These are phyloP conservation scores for Aspergillus pseudoterreus DNA, from an alignment of 2,329 filamentous ascomycete species.

Conservation along the genomic window DNA sequence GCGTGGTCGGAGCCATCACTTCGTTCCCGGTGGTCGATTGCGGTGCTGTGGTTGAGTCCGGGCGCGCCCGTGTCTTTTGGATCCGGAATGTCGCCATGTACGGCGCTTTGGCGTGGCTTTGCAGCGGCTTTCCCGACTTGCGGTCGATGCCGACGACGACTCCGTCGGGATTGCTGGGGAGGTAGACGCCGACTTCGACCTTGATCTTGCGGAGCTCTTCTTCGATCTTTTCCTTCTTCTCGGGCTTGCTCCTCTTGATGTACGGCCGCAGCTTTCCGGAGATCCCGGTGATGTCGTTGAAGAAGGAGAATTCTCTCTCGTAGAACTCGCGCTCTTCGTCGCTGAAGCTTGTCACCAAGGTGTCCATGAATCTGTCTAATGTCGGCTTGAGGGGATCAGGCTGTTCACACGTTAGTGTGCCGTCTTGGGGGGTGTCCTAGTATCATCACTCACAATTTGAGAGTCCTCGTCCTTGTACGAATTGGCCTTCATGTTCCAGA, in stretches of 20 bases:
- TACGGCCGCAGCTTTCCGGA: constrained; percentile 93
- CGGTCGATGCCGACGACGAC: constrained; percentile 97
- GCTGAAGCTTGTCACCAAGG: constrained; percentile 79
- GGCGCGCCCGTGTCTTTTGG: constrained; percentile 61
- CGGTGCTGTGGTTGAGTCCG: constrained; percentile 15
- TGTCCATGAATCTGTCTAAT: constrained; percentile 82
- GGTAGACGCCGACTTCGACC: constrained; percentile 93
- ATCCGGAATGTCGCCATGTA: constrained; percentile 99
- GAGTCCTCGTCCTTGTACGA: constrained; percentile 96
- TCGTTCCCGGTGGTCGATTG: background rate
- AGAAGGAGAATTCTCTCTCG: constrained; percentile 95
- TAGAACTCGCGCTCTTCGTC: constrained; percentile 78
- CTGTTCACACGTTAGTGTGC: constrained; percentile 33
- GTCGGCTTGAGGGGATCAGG: constrained; percentile 92
- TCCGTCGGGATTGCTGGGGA: constrained; percentile 94
- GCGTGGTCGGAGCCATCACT: background rate
- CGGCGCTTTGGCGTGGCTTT: constrained; percentile 96
- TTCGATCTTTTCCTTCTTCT: constrained; percentile 99
- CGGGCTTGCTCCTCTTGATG: constrained; percentile 86
- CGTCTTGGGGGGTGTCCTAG: background rate
- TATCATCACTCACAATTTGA: constrained; percentile 59
- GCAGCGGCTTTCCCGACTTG: constrained; percentile 94
- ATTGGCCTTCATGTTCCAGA: constrained; percentile 99
- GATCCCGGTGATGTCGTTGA: constrained; percentile 90
- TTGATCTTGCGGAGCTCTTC: constrained; percentile 97